phyloP scores from a whole-genome alignment of 2,329 filamentous ascomycete species.

The Ophiostoma ips region DNA sequence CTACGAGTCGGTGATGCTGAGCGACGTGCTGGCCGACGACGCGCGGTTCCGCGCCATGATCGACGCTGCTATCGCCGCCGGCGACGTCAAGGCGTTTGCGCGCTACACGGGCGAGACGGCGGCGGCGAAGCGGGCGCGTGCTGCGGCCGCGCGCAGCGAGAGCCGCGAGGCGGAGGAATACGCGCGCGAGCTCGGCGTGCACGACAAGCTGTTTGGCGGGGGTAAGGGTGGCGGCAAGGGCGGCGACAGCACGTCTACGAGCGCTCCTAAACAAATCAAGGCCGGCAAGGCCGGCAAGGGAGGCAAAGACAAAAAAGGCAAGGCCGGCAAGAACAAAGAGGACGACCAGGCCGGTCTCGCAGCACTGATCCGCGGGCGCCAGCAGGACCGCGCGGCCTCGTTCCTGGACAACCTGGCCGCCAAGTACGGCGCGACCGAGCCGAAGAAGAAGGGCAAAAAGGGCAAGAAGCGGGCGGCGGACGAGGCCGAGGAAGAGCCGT shows the following conservation, averaged over 20 bases:
- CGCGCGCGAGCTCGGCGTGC: constrained; percentile 51
- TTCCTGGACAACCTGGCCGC: constrained; percentile 65
- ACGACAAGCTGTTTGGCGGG: constrained; percentile 58
- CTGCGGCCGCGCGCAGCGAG: constrained; percentile 47
- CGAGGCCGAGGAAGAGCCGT: constrained; percentile 38
- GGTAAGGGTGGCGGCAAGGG: constrained; percentile 23
- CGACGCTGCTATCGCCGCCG: constrained; percentile 59
- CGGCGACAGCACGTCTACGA: not conserved
- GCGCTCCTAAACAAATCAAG: no score
- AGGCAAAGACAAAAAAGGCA: constrained; percentile 9
- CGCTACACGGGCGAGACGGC: constrained; percentile 64
- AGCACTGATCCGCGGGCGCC: constrained; percentile 59
- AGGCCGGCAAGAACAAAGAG: constrained; percentile 17
- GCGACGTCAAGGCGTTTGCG: constrained; percentile 51
- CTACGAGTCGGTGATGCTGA: constrained; percentile 78
- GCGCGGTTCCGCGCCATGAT: constrained; percentile 71
- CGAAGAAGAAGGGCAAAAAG: constrained; percentile 38
- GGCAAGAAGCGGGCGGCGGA: constrained; percentile 22
- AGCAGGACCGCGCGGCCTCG: constrained; percentile 43
- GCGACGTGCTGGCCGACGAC: constrained; percentile 71
- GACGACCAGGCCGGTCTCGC: constrained; percentile 15
- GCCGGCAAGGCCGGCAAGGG: constrained; percentile 14
- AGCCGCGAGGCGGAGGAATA: constrained; percentile 59
- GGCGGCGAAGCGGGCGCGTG: constrained; percentile 43
- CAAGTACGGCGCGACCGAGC: constrained; percentile 47